Percentiles rank a stretch among this genome's conserved stretches.
These are phyloP conservation scores for Myriosclerotinia curreyana DNA, from an alignment of 2,329 filamentous ascomycete genomes.

Conservation along the genomic window DNA sequence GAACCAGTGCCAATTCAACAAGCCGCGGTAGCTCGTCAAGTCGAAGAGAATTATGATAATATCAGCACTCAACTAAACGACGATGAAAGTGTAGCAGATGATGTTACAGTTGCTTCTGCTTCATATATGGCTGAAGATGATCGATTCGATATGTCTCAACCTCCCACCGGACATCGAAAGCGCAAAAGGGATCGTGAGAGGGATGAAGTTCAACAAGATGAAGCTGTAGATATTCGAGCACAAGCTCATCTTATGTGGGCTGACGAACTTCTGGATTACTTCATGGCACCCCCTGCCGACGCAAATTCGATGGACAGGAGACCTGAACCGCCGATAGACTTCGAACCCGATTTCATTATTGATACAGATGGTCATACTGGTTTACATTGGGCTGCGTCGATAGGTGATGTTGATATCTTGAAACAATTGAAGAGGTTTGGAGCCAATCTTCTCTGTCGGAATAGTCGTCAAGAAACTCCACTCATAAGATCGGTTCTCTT, in stretches of 20 bases:
- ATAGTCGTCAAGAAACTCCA: constrained; percentile 77
- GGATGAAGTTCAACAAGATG: constrained; percentile 57
- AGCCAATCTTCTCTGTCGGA: constrained; percentile 69
- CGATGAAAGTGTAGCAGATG: constrained; percentile 74
- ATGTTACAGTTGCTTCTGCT: constrained; percentile 76
- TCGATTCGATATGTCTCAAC: constrained; percentile 67
- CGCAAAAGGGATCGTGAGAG: constrained; percentile 64
- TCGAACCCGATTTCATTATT: constrained; percentile 87
- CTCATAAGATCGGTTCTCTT: constrained; percentile 94
- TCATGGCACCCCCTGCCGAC: constrained; percentile 66
- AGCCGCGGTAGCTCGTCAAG: constrained; percentile 42
- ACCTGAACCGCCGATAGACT: constrained; percentile 79
- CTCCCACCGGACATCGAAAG: constrained; percentile 62
- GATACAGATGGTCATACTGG: constrained; percentile 91
- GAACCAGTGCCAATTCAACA: constrained; percentile 38
- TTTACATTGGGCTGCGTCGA: constrained; percentile 94
- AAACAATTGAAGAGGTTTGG: constrained; percentile 80
- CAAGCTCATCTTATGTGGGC: constrained; percentile 88
- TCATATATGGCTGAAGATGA: constrained; percentile 85
- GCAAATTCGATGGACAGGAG: constrained; percentile 61
- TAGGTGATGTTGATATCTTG: constrained; percentile 92
- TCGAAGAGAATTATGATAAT: constrained; percentile 65
- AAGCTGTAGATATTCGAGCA: constrained; percentile 59
- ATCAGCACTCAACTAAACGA: constrained; percentile 63
- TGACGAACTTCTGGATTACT: constrained; percentile 93